Evolutionary conservation across 176 grass and related monocot species (phyloP).

Genomic region (Alopecurus myosuroides): DNA sequence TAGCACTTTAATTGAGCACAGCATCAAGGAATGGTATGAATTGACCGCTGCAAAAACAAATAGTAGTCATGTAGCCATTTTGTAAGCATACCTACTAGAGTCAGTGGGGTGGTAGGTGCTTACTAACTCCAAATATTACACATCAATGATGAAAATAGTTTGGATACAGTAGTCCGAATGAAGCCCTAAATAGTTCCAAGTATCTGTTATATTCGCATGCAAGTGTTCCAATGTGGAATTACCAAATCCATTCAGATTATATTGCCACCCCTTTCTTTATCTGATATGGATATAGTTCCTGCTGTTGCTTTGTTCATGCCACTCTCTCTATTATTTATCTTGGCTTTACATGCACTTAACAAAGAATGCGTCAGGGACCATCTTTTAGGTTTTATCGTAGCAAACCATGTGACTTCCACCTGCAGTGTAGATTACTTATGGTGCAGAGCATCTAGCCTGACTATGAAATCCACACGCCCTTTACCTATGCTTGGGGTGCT

Average conservation of each 20-base stretch:
- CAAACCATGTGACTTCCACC: neutral
- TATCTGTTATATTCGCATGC: neutral
- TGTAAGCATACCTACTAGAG: conserved; percentile 1
- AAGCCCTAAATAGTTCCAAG: conserved; percentile 3
- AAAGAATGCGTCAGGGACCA: neutral
- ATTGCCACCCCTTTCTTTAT: conserved; percentile 7
- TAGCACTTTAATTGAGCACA: neutral
- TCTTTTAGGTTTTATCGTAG: neutral
- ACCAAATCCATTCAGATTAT: conserved; percentile 33
- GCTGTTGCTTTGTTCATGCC: neutral
- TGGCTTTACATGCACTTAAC: neutral
- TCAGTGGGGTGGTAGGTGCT: conserved; percentile 16
- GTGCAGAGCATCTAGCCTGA: neutral
- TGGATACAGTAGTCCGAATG: neutral
- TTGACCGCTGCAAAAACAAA: neutral
- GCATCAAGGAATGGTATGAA: neutral
- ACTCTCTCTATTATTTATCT: neutral
- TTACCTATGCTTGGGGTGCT: neutral
- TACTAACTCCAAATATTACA: conserved; percentile 4
- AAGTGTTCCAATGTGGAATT: neutral
- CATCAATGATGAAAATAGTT: conserved; percentile 11
- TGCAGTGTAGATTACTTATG: neutral
- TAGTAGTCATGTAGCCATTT: neutral
- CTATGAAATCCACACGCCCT: neutral
- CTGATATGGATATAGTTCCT: conserved; percentile 11